Percentiles rank a stretch among this genome's conserved stretches.
Evolutionary conservation across 73 alveolate species (phyloP).

Genomic region (Paramecium biaurelia): DNA sequence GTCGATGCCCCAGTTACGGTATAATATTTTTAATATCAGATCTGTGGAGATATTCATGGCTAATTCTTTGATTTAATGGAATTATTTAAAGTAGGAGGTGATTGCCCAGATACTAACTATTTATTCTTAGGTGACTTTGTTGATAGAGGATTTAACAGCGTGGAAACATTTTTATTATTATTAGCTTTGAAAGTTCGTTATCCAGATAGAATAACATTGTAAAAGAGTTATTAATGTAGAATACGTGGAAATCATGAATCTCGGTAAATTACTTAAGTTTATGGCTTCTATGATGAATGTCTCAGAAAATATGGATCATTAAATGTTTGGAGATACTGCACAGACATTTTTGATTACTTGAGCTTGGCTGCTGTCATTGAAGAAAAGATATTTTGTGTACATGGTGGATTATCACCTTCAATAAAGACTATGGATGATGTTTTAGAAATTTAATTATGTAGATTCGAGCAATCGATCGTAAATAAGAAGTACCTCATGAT

Average conservation of each 20-base stretch:
- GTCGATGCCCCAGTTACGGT: constrained; percentile 92
- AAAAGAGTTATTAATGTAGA: constrained; percentile 77
- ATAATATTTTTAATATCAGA: constrained; percentile 54
- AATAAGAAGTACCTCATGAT: constrained; percentile 99
- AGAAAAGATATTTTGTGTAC: constrained; percentile 95
- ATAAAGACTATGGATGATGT: constrained; percentile 88
- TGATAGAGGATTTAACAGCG: constrained; percentile 90
- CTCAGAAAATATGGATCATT: constrained; percentile 90
- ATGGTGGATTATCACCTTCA: constrained; percentile 97
- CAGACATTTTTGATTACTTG: constrained; percentile 91
- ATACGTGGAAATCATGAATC: constrained; percentile 91
- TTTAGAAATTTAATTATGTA: neutral
- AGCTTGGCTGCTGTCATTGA: constrained; percentile 92
- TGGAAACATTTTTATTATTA: constrained; percentile 77
- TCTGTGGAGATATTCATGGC: constrained; percentile 92
- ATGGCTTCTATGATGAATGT: constrained; percentile 95
- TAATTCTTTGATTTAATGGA: constrained; percentile 86
- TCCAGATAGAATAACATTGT: constrained; percentile 74
- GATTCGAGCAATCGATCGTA: constrained; percentile 96
- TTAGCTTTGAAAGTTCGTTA: constrained; percentile 80
- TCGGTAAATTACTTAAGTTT: constrained; percentile 92
- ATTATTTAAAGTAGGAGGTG: constrained; percentile 90
- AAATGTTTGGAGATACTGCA: constrained; percentile 95
- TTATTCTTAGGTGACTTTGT: constrained; percentile 95
- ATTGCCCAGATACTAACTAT: constrained; percentile 93